Evolutionary conservation across 164 flowering plant genomes (phyloP).

Genomic region (Akebia trifoliata): DNA sequence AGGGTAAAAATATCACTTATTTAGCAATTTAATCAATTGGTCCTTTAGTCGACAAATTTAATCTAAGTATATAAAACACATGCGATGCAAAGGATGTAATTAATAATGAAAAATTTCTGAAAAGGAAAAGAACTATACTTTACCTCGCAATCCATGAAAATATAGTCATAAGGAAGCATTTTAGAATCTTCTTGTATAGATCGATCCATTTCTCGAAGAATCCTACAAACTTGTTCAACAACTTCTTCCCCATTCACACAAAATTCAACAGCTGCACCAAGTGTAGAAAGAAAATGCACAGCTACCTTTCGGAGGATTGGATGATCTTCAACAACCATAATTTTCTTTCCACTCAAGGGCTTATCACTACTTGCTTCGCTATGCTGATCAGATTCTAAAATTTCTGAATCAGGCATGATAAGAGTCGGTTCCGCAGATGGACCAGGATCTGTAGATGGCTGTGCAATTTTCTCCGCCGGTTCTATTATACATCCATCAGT

Average conservation of each 20-base stretch:
- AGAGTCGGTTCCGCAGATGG: not conserved
- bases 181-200: slow-evolving; percentile 4
- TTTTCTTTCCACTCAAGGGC: slow-evolving; percentile 40
- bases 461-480: not conserved
- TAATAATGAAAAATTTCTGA: too few relatives aligned
- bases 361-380: slow-evolving; percentile 8
- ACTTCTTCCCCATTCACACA: slow-evolving; percentile 55
- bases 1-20: too few relatives aligned
- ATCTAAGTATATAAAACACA: too few relatives aligned
- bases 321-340: slow-evolving; percentile 60
- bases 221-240: slow-evolving; percentile 15
- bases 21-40: too few relatives aligned
- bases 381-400: not conserved
- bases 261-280: slow-evolving; percentile 39
- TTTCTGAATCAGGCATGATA: not conserved
- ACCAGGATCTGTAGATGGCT: not conserved
- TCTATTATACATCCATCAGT: not conserved
- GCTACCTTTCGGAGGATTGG: slow-evolving; percentile 22
- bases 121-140: not conserved
- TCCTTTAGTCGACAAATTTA: too few relatives aligned
- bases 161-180: slow-evolving; percentile 35
- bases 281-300: slow-evolving; percentile 2
- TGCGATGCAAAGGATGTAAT: too few relatives aligned
- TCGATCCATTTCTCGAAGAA: slow-evolving; percentile 14
- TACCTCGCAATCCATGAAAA: slow-evolving; percentile 72